A percentile compares a stretch with the other conserved stretches of the same genome.
Conservation (phyloP, 805 yeast genomes). For the Henningerozyma blattae region DNA sequence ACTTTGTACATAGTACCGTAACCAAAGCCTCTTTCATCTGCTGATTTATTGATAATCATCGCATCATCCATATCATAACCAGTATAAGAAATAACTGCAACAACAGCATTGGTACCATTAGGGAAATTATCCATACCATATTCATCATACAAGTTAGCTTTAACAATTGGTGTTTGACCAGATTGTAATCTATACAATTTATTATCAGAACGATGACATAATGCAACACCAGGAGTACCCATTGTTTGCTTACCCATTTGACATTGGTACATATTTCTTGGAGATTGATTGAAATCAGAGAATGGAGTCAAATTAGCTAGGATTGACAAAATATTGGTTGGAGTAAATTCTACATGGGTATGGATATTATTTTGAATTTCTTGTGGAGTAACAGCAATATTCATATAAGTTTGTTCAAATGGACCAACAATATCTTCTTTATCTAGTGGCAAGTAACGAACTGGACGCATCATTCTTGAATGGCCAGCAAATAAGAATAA, state of each 20-base stretch:
- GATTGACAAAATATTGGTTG: constrained; percentile 88
- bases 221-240: constrained; percentile 99
- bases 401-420: constrained; percentile 95
- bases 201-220: constrained; percentile 86
- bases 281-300: constrained; percentile 97
- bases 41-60: constrained; percentile 94
- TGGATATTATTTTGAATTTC: constrained; percentile 77
- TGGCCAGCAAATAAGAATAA: constrained; percentile 82
- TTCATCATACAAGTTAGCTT: constrained; percentile 85
- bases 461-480: constrained; percentile 94
- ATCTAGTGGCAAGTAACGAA: constrained; percentile 74
- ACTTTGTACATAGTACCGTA: constrained; percentile 95
- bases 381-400: constrained; percentile 86
- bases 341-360: constrained; percentile 87
- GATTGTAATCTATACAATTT: constrained; percentile 84
- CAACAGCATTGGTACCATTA: constrained; percentile 96
- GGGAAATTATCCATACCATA: constrained; percentile 98
- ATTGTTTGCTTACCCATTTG: constrained; percentile 99
- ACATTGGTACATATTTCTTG: constrained; percentile 99
- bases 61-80: constrained; percentile 99
- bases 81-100: constrained; percentile 95
- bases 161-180: constrained; percentile 96
- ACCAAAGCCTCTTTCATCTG: constrained; percentile 96
- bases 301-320: constrained; percentile 96
- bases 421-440: constrained; percentile 89